A percentile compares a stretch with the other conserved stretches of the same genome.
Evolutionary conservation across 2,329 filamentous ascomycete species (phyloP).

Genomic region (Fusarium praegraminearum): DNA sequence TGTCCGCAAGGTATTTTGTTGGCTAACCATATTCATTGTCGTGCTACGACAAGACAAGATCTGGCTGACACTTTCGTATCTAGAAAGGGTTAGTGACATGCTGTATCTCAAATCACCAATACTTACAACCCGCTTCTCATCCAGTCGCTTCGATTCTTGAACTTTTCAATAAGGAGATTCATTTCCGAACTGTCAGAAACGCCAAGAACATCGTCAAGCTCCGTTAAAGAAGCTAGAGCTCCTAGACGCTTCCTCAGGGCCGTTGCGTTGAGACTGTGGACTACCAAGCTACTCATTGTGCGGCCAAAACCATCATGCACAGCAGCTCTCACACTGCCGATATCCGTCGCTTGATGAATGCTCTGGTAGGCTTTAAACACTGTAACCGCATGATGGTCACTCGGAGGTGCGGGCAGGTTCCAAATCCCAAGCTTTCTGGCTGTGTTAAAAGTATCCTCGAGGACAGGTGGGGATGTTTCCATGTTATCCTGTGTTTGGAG

Average conservation of each 20-base stretch:
- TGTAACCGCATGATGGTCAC: slow-evolving; percentile 72
- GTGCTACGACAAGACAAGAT: slow-evolving; percentile 87
- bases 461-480: slow-evolving; percentile 67
- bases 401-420: slow-evolving; percentile 83
- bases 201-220: slow-evolving; percentile 82
- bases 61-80: slow-evolving; percentile 81
- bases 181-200: slow-evolving; percentile 71
- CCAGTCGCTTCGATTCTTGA: slow-evolving; percentile 78
- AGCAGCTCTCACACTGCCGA: slow-evolving; percentile 64
- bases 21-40: slow-evolving; percentile 81
- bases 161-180: slow-evolving; percentile 69
- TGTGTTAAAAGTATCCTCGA: slow-evolving; percentile 81
- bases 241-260: slow-evolving; percentile 68
- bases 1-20: slow-evolving; percentile 72
- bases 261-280: slow-evolving; percentile 62
- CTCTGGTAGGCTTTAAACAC: slow-evolving; percentile 86
- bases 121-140: slow-evolving; percentile 83
- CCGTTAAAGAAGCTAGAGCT: slow-evolving; percentile 78
- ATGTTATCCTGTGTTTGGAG: slow-evolving; percentile 74
- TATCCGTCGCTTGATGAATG: slow-evolving; percentile 74
- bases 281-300: slow-evolving; percentile 69
- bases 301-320: slow-evolving; percentile 73
- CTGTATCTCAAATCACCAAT: not conserved
- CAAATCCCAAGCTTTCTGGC: slow-evolving; percentile 89
- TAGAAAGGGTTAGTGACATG: slow-evolving; percentile 50